These are phyloP conservation scores for Orobanche coerulescens DNA, from an alignment of 257 asterid genomes.

Conservation along the genomic window DNA sequence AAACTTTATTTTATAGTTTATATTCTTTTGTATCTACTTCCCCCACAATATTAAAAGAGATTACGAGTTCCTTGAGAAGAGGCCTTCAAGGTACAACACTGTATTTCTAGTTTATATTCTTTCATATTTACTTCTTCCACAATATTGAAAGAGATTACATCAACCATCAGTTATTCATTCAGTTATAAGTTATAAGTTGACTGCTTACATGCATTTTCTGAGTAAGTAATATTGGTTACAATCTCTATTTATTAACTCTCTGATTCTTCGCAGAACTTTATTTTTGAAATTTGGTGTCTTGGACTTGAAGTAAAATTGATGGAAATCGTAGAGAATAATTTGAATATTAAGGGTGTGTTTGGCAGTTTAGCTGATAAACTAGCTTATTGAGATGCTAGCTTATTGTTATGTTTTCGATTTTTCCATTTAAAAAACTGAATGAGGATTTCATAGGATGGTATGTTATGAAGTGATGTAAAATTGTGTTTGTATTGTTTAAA, in stretches of 20 bases:
- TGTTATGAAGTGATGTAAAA: neutral
- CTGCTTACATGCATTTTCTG: constrained; percentile 1
- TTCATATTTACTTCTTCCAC: neutral
- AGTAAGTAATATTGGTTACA: neutral
- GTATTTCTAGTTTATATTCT: constrained; percentile 4
- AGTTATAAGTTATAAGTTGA: neutral
- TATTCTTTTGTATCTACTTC: too few species aligned
- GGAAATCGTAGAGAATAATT: neutral
- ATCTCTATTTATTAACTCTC: neutral
- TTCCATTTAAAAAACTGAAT: neutral
- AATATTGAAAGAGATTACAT: neutral
- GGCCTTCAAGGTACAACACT: constrained; percentile 66
- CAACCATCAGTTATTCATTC: too few species aligned
- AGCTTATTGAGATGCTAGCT: neutral
- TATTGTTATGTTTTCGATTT: neutral
- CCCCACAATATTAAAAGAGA: too few species aligned
- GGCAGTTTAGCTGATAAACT: neutral
- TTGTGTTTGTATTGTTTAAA: too few species aligned
- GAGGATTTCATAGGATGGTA: neutral
- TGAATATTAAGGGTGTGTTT: neutral
- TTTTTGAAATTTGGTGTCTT: neutral
- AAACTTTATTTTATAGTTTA: neutral
- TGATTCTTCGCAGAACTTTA: neutral
- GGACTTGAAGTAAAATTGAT: neutral
- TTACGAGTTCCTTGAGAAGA: constrained; percentile 65